Evolutionary conservation across 345 rosid genomes (phyloP).

Genomic region (Brassica cretica): DNA sequence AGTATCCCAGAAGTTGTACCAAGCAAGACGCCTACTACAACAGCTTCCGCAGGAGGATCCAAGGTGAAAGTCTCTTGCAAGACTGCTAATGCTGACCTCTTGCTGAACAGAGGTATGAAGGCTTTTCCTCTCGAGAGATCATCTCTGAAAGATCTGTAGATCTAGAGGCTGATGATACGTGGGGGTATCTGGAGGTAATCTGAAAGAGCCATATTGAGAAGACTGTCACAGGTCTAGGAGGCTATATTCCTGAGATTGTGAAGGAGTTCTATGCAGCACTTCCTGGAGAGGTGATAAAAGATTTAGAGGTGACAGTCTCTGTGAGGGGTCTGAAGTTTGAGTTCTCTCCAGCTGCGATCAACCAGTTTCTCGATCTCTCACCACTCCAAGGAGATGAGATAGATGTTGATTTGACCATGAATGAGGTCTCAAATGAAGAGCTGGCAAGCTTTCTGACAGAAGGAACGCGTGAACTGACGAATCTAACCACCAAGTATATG

Average conservation of each 20-base stretch:
- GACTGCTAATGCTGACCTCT: neutral
- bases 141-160: neutral
- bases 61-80: neutral
- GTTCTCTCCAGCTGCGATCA: neutral
- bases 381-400: too few species aligned
- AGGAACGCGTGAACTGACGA: neutral
- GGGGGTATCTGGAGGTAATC: neutral
- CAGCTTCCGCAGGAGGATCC: neutral
- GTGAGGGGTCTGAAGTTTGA: neutral
- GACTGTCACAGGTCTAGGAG: neutral
- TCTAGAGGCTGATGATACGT: neutral
- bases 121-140: neutral
- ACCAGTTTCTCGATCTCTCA: too few species aligned
- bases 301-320: neutral
- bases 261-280: neutral
- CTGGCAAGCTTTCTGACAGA: neutral
- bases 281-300: neutral
- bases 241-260: neutral
- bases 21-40: neutral
- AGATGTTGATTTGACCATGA: neutral
- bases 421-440: neutral
- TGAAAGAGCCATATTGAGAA: neutral
- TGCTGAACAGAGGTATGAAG: neutral
- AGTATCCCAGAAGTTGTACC: neutral
- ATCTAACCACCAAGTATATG: too few species aligned